These are phyloP conservation scores for Nyssa sinensis DNA, from an alignment of 148 eudicot genomes.

Conservation along the genomic window DNA sequence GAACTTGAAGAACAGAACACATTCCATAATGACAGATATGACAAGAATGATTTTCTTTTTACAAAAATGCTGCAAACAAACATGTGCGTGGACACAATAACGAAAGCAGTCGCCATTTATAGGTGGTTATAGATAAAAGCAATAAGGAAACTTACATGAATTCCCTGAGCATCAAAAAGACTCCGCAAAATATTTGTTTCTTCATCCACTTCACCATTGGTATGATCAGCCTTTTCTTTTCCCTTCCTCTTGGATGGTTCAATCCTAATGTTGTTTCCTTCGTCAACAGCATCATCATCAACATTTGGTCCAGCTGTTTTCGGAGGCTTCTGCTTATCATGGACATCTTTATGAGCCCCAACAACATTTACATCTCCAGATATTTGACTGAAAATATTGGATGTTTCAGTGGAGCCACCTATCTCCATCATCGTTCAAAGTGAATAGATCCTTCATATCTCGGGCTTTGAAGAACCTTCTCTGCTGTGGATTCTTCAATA, in stretches of 20 bases:
- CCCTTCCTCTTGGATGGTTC: constrained; percentile 33
- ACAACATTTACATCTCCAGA: constrained; percentile 72
- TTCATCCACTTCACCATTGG: constrained; percentile 44
- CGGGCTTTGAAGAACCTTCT: constrained; percentile 90
- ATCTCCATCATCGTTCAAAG: constrained; percentile 66
- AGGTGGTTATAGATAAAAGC: background rate
- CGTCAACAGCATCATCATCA: constrained; percentile 25
- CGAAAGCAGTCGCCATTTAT: constrained; percentile 12
- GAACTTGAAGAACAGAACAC: background rate
- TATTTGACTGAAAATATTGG: constrained; percentile 75
- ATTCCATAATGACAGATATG: background rate
- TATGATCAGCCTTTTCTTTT: constrained; percentile 37
- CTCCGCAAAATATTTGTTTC: constrained; percentile 69
- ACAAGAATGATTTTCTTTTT: background rate
- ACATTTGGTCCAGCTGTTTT: constrained; percentile 22
- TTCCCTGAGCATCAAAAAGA: constrained; percentile 93
- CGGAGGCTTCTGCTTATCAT: constrained; percentile 25
- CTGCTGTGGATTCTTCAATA: constrained; percentile 95
- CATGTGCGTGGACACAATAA: background rate
- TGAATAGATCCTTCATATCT: constrained; percentile 89
- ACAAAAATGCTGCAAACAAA: background rate
- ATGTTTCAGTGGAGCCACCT: constrained; percentile 76
- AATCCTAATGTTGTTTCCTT: constrained; percentile 20
- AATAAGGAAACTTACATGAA: constrained; percentile 67
- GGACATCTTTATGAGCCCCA: constrained; percentile 44